Base-by-base conservation (phyloP, 768 basidiomycete genomes). In the Tephrocybe sp. region DNA sequence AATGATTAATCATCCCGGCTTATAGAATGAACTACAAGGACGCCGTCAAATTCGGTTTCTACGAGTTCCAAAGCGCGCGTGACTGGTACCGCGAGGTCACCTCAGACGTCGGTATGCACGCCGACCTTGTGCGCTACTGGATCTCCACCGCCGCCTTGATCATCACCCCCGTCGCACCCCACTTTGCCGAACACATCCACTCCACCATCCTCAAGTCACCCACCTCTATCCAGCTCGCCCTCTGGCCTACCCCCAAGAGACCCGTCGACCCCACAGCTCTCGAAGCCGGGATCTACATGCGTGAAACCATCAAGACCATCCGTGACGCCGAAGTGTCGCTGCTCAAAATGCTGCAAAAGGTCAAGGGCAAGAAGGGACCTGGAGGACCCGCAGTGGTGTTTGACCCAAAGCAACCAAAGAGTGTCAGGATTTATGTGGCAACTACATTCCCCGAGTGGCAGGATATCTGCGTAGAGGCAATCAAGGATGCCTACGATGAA, bases 31-130 rank as follows among this genome's bases (percentile, higher is more conserved):
- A 89, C 65, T 99, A 89, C 83, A 99, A 98, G 70, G 92, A 95
- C 50, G 94, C 94, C 9, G 69, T 97, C 53, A 95, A 97, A 68
- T 87, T 78, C 56, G 95, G 94, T 40, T 95, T 97, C 71, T 99
- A 94, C 77, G 94, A 97, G 61, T 79, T 94, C 56, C 92, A 97
- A 66, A 86, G 81, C 42, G 77, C 84, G 2, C 88, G 97, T 39
- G 94, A 98, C 64, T 94, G 93, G 87, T 98, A 98, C 67, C 91
- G 94, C 49, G 89, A 94, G 64, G 91, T 95, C 43, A 94, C 90
- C 2, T 72, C 80, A 6, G 91, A 93, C 53, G 72, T 85, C 42
- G 91, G 93, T 23, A 97, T 98, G 93, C 94, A 98, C 68, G 74
- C 64, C 42, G 93, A 93, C 53, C 80, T 98, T 39, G 83, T 95